Evolutionary conservation across 768 basidiomycete genomes (phyloP).

Genomic region (Mrakia blollopis): DNA sequence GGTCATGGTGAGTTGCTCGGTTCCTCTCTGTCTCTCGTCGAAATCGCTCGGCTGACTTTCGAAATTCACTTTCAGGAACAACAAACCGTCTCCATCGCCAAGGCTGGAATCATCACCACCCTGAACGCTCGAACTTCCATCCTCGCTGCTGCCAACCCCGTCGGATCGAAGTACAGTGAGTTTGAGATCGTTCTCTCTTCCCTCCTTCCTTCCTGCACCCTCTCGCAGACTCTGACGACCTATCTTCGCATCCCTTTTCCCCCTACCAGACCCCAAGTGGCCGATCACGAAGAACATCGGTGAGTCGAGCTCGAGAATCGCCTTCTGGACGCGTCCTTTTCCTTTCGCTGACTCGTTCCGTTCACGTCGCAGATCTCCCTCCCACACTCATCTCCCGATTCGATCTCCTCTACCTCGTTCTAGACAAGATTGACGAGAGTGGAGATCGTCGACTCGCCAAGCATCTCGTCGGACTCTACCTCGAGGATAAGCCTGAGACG

Average conservation of each 20-base stretch:
- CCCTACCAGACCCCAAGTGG: constrained; percentile 58
- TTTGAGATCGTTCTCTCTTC: not conserved
- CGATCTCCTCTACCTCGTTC: constrained; percentile 88
- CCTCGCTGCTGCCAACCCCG: constrained; percentile 93
- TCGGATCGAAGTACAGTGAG: constrained; percentile 78
- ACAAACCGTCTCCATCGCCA: constrained; percentile 55
- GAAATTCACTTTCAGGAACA: constrained; percentile 52
- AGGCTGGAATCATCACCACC: constrained; percentile 55
- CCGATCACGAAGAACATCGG: constrained; percentile 92
- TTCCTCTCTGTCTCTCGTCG: not conserved
- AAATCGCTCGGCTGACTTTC: not conserved
- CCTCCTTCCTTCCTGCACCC: not conserved
- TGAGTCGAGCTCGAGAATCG: not conserved
- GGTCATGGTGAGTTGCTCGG: constrained; percentile 46
- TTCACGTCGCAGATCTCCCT: constrained; percentile 56
- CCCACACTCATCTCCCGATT: constrained; percentile 97
- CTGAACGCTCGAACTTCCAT: constrained; percentile 54
- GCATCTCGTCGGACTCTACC: constrained; percentile 85
- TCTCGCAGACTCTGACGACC: not conserved
- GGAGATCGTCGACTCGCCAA: constrained; percentile 82
- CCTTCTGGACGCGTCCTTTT: not conserved
- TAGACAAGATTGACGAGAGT: constrained; percentile 88
- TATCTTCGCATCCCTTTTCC: not conserved
- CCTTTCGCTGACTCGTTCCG: not conserved
- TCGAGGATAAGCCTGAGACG: constrained; percentile 76